Base-by-base conservation (phyloP, 495 filamentous ascomycete species). In the Penicillium ochrochloron region DNA sequence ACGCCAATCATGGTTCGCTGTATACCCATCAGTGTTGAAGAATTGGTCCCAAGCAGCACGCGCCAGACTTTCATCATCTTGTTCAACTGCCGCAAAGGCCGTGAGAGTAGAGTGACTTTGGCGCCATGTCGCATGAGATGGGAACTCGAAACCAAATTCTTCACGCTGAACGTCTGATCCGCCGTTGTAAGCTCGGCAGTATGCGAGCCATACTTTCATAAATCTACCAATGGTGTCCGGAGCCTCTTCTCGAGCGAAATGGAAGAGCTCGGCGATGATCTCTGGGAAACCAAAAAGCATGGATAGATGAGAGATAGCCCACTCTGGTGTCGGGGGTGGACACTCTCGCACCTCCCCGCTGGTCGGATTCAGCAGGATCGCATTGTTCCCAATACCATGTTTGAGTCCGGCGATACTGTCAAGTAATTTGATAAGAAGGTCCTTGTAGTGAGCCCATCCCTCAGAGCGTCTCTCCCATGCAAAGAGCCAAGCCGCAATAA, bases 401-500 rank as follows among this genome's bases (percentile, higher is more conserved):
- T 62, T 50, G 15, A 72, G 64, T 17, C 15, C 56, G 11, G 69
- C 19, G 11, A 72, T 67, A 15, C 69, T 66, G 0, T 72, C 50
- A 10, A 72, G 61, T 5, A 72, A 25, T 3, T 57, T 61, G 0
- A 72, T 31, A 5, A 72, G 44, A 31, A 69, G 63, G 5, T 61
- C 44, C 39, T 23, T 59, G 12, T 17, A 69, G 8, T 41, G n/a
- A 14, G 3, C 8, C 66, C 66, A 69, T 33, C 34, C 66, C n/a
- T 60, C 41, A 10, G 34, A 71, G 15, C 76, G 74, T 29, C 80
- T 61, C 58, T 82, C 79, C 80, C 79, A 82, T 54, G 78, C 75
- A 11, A 78, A 69, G 3, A 82, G 65, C 78, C 79, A 83, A 11
- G 73, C 73, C 6, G 74, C 69, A 11, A 77, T 75, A 19, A 83